These are phyloP conservation scores for Euryodendron excelsum DNA, from an alignment of 148 eudicot genomes.

Conservation along the genomic window DNA sequence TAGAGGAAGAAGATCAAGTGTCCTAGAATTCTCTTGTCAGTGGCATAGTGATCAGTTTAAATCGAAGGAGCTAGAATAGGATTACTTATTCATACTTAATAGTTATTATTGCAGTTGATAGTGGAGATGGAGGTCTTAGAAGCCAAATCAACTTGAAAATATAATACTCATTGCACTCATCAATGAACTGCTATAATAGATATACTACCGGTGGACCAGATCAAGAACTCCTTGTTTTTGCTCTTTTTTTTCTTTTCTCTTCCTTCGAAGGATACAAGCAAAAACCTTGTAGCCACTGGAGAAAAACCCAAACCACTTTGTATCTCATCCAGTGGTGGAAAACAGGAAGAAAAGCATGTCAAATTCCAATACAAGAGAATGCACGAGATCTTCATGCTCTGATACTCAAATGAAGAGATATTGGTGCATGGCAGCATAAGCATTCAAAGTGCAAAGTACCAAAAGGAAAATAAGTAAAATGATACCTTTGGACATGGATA, in stretches of 20 bases:
- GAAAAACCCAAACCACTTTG: neutral
- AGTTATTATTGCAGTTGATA: neutral
- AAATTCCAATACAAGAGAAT: constrained; percentile 2
- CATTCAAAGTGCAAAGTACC: neutral
- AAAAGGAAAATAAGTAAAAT: neutral
- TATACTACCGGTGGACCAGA: neutral
- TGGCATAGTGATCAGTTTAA: no score
- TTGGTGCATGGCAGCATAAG: neutral
- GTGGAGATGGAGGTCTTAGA: neutral
- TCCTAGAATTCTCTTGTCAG: no score
- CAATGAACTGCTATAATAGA: neutral
- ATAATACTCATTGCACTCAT: neutral
- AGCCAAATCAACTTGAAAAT: neutral
- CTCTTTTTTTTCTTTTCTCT: neutral
- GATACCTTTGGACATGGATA: constrained; percentile 69
- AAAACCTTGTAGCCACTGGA: neutral
- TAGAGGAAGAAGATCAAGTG: neutral
- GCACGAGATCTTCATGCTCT: constrained; percentile 1
- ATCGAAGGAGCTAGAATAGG: neutral
- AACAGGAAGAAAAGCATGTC: neutral
- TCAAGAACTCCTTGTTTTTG: no score
- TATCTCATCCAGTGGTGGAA: neutral
- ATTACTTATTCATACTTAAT: neutral
- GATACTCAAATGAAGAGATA: neutral
- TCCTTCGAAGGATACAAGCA: neutral